Base-by-base conservation (phyloP, 352 stramenopile species). In the Elongisporangium undulatum region DNA sequence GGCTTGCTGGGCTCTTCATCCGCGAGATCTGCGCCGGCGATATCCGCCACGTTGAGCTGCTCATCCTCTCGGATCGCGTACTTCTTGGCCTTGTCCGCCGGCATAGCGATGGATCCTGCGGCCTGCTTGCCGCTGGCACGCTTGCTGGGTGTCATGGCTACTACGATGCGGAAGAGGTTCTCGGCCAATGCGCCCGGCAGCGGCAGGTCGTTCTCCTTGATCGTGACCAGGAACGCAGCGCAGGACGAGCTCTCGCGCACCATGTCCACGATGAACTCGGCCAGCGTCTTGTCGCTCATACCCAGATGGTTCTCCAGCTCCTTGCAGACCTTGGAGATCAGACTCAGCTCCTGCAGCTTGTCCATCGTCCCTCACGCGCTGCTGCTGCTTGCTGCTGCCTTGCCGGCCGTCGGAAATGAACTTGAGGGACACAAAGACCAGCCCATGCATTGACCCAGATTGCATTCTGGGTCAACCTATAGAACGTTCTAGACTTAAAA, bases 231-330 rank as follows among this genome's bases (percentile, higher is more conserved):
- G 59, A 90, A 95, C 23, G 55, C 66, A 45, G 51, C 67, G 69
- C 61, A 96, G 61, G 70, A 94, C 7, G 74, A 55, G 67, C 75
- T 89, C 49, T 87, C 70, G 53, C 91, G 82, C 51, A 95, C 87
- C 58, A 97, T 71, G 61, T 97, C 82, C 66, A 97, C 97, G 34
- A 99, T 83, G 62, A 98, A 99, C 82, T 99, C 96, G 12, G 96
- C 89, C 54, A 99, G 79, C 38, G 96, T 99, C 67, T 97, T 96
- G 74, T 99, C 97, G 59, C 89, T 94, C 71, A 99, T 89, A 41
- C 94, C 93, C 55, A 99, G 73, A 59, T 96, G 83, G 72, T 98
- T 94, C 66, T 94, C 87, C 57, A 96, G 75, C 71, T 91, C 83
- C 64, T 77, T 85, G 68, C 85, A 94, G 59, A 96, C 77, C 79